Conservation (phyloP, 129 eudicot genomes). For the Heracleum sosnowskyi region DNA sequence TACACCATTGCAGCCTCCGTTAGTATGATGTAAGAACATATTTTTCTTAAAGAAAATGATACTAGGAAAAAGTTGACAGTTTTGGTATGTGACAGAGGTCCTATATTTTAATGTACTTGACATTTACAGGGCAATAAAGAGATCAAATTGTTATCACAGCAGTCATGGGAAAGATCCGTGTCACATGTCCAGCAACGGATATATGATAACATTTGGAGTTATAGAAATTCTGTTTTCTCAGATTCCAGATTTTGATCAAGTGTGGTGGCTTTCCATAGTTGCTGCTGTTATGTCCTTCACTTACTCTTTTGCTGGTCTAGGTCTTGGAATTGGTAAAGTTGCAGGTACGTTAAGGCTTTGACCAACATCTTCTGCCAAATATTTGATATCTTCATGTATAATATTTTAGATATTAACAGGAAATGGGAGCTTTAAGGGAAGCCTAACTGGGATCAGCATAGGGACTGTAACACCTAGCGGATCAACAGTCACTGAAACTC, state of each 20-base stretch:
- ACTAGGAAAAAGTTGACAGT: neutral
- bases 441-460: slow-evolving; percentile 58
- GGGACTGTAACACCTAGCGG: slow-evolving; percentile 42
- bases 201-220: slow-evolving; percentile 64
- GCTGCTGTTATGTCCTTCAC: slow-evolving; percentile 82
- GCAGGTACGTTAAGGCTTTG: slow-evolving; percentile 31
- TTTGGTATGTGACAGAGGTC: neutral
- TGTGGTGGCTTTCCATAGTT: slow-evolving; percentile 78
- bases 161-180: slow-evolving; percentile 41
- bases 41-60: neutral
- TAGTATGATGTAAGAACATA: slow-evolving; percentile 59
- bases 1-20: slow-evolving; percentile 77
- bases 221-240: slow-evolving; percentile 54
- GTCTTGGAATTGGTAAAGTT: slow-evolving; percentile 53
- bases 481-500: slow-evolving; percentile 35
- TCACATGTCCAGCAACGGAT: slow-evolving; percentile 47
- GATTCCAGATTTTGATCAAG: slow-evolving; percentile 67
- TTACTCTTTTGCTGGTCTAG: slow-evolving; percentile 54
- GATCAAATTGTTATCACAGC: slow-evolving; percentile 66
- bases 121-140: slow-evolving; percentile 57
- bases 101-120: neutral
- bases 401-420: slow-evolving; percentile 15
- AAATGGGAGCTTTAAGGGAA: slow-evolving; percentile 47
- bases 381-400: neutral
- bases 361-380: neutral